Base-by-base conservation (phyloP, 306 rosid genomes). In the Castanopsis chinensis region DNA sequence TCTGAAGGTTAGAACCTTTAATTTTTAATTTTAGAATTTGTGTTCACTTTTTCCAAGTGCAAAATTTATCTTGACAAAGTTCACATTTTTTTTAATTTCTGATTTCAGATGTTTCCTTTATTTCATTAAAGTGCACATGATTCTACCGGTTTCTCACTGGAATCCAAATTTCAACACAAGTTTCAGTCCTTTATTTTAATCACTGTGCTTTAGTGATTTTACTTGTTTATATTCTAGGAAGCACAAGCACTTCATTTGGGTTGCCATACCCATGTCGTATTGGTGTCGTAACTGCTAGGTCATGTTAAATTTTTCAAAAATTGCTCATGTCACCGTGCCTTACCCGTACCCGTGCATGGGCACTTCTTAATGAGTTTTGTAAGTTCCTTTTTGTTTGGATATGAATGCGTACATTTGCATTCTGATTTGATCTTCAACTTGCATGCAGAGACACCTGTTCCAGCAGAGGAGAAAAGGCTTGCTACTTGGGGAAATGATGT, bases 401-500 rank as follows among this genome's bases (percentile, higher is more conserved):
- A 65, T 30, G 9, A 11, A 33, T 33, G 17, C 27, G 19, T 65
- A 13, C 43, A 32, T 33, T 18, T 61, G 3, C 30, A n/a, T 58
- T 8, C 57, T 51, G 55, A 65, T 54, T 25, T 37, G 71, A 56
- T 69, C 71, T 72, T 41, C 72, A 9, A 80, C 25, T 37, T 63
- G 37, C 69, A 41, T 73, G 72, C 84, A 88, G 97, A 85, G 41
- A 55, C 78, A 51, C 83, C 82, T 78, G 72, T 81, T 10, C 86
- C 80, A 12, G 83, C 72, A 0, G 93, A 91, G 81, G 91, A 88
- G 78, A 91, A 89, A 82, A 85, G 78, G 54, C 81, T 85, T 68
- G 90, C 93, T 51, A 74, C 85, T 54, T 89, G 93, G 97, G 94
- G 94, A 80, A 90, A 90, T 74, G 92, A 92, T 72, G 86, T 87